Conservation (phyloP, 306 rosid species). For the Cicer bijugum region DNA sequence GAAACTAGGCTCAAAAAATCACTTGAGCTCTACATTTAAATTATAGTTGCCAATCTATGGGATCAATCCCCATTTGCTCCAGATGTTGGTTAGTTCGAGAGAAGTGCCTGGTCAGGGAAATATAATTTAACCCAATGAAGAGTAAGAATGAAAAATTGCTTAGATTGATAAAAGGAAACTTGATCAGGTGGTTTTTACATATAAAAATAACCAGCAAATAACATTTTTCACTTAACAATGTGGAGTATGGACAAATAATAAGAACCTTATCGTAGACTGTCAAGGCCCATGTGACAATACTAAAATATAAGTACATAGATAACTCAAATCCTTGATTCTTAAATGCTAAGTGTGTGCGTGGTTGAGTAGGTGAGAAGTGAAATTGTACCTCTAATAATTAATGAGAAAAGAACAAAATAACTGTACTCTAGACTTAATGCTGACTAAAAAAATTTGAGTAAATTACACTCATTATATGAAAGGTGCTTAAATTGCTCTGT, state of each 20-base stretch:
- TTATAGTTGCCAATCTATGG: slow-evolving; percentile 92
- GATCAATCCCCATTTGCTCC: slow-evolving; percentile 59
- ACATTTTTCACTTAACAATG: too few relatives aligned
- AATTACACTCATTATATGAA: not conserved
- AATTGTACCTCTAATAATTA: slow-evolving; percentile 7
- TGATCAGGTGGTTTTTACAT: not conserved
- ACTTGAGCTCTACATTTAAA: not conserved
- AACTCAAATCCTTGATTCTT: not conserved
- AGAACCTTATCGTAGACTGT: not conserved
- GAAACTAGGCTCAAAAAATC: slow-evolving; percentile 16
- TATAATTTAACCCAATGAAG: slow-evolving; percentile 8
- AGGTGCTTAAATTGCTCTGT: not conserved
- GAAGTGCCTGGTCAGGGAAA: slow-evolving; percentile 74
- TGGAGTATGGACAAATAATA: not conserved
- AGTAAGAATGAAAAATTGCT: slow-evolving; percentile 3
- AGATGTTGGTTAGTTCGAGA: slow-evolving; percentile 81
- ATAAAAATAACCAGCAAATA: too few relatives aligned
- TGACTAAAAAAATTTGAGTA: not conserved
- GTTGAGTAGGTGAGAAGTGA: slow-evolving; percentile 1
- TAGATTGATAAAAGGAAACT: slow-evolving; percentile 10
- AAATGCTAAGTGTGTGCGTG: slow-evolving; percentile 31
- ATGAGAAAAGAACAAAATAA: slow-evolving; percentile 2
- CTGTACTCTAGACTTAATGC: slow-evolving; percentile 4
- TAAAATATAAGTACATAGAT: not conserved
- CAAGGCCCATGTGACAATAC: slow-evolving; percentile 27